Base-by-base conservation (phyloP, 164 flowering plant genomes). In the Warburgia ugandensis region DNA sequence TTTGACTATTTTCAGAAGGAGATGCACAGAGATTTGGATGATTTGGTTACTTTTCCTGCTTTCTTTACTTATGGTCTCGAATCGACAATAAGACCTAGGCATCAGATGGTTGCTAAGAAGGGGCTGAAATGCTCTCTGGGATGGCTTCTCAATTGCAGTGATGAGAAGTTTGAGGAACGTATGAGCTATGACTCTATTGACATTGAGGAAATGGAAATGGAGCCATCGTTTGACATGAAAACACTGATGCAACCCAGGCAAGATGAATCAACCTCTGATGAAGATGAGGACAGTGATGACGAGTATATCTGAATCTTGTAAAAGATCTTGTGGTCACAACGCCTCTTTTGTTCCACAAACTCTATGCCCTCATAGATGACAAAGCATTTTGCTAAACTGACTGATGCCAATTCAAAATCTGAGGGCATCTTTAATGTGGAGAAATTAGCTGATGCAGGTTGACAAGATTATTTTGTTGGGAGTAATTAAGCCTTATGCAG, bases 31-130 rank as follows among this genome's bases (percentile, higher is more conserved):
- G 81, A 72, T 35, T 69, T 89, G 69, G 84, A n/a, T n/a, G n/a
- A n/a, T n/a, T n/a, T n/a, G n/a, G n/a, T 77, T 44, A 56, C 48
- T 17, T 92, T 88, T 59, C 99, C 99, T 20, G 94, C 86, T 50
- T 92, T 74, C 83, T 92, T 88, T 62, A 88, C 99, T 21, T 92
- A 80, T 52, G 80, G 95, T 36, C 66, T 88, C 41, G 97, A 88
- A 49, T 81, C 94, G 3, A 86, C 84, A 0, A 68, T 94, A 58
- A 80, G 72, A 59, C 94, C 94, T 19, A 75, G 97, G 56, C 79
- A 94, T 60, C 59, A 22, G 49, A 54, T 43, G 67, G 68, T 94
- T 51, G 68, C 73, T 21, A 70, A 68, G 68, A 94, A 76, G 68
- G 86, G 80, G 2, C 54, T 84, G 44, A 78, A 71, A 33, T 92